These are phyloP conservation scores for Moniliophthora roreri DNA, from an alignment of 1,284 basidiomycete genomes.

Conservation along the genomic window DNA sequence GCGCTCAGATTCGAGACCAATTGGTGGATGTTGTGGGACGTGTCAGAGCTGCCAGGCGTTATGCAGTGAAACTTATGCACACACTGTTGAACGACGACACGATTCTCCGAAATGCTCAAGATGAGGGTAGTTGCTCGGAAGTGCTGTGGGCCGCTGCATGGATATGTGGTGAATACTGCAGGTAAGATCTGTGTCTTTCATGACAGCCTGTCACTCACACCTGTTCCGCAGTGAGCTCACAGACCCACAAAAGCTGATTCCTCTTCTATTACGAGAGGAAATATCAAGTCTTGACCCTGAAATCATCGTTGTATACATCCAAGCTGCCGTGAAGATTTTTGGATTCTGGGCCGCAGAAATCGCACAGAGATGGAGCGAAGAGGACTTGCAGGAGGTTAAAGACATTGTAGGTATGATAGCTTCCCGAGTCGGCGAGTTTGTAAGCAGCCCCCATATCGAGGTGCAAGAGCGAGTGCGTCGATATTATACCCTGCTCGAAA, in stretches of 20 bases:
- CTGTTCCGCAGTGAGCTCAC: conserved; percentile 53
- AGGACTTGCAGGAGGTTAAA: conserved; percentile 62
- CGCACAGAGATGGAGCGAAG: conserved; percentile 75
- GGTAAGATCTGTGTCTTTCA: conserved; percentile 36
- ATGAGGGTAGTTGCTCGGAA: conserved; percentile 72
- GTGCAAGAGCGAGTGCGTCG: conserved; percentile 86
- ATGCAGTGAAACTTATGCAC: conserved; percentile 81
- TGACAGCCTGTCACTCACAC: neutral
- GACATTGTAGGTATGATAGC: conserved; percentile 61
- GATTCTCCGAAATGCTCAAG: conserved; percentile 60
- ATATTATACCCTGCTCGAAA: neutral
- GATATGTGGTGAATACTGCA: conserved; percentile 93
- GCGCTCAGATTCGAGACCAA: conserved; percentile 74
- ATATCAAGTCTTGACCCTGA: conserved; percentile 56
- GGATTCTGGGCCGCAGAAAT: conserved; percentile 79
- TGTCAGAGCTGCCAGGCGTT: conserved; percentile 75
- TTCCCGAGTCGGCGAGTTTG: conserved; percentile 54
- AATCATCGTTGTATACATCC: conserved; percentile 76
- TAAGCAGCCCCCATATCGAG: conserved; percentile 71
- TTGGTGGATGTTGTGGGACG: conserved; percentile 87
- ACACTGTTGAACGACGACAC: conserved; percentile 78
- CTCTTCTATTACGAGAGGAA: conserved; percentile 64
- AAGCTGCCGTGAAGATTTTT: conserved; percentile 85
- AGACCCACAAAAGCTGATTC: conserved; percentile 69
- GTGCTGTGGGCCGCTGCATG: conserved; percentile 91